Evolutionary conservation across 495 filamentous ascomycete species (phyloP), one percentile per base, ranked within the genome.

Genomic region (Penicillium dipodomyicola): DNA sequence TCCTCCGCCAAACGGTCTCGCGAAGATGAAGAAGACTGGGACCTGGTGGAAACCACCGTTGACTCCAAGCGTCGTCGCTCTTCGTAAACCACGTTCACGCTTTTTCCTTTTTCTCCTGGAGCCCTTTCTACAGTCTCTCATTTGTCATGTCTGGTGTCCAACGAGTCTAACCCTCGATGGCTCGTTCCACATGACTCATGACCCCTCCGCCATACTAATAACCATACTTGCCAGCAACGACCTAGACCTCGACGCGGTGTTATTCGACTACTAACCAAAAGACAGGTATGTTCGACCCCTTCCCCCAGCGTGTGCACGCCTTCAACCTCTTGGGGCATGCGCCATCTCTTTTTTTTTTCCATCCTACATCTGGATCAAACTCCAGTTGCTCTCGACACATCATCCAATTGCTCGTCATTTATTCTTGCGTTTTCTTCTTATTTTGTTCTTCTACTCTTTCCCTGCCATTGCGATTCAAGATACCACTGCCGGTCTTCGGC

Each of bases 1-100:
- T 25, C 48, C 15, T 67, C 67, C 43, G 29, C 59, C 54, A 71
- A 72, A 58, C 64, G 68, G 27, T 61, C 68, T n/a, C 69, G 66
- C 45, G 67, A 62, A n/a, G 58, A 64, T 25, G 69, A 70, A 44
- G 65, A 71, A n/a, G 67, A 71, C 29, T 61, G 63, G 59, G 69
- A 71, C 15, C 42, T 63, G 23, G 57, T 43, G 33, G 58, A 64
- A 37, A 45, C 62, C 17, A 57, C 61, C 4, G 46, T 58, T 9
- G 69, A 70, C 27, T 40, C 54, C 52, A 72, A 72, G 43, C 68
- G 68, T 49, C 64, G 58, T 23, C 69, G 69, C 44, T 57, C 68
- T 27, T 67, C 67, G 45, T 68, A 64, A 63, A 52, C 41, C 33
- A 37, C 12, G 14, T 27, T 42, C 41, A n/a, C 48, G 40, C 6